A percentile compares a stretch with the other conserved stretches of the same genome.
These are phyloP conservation scores for Cyberlindnera misumaiensis DNA, from an alignment of 805 yeast genomes.

Conservation along the genomic window DNA sequence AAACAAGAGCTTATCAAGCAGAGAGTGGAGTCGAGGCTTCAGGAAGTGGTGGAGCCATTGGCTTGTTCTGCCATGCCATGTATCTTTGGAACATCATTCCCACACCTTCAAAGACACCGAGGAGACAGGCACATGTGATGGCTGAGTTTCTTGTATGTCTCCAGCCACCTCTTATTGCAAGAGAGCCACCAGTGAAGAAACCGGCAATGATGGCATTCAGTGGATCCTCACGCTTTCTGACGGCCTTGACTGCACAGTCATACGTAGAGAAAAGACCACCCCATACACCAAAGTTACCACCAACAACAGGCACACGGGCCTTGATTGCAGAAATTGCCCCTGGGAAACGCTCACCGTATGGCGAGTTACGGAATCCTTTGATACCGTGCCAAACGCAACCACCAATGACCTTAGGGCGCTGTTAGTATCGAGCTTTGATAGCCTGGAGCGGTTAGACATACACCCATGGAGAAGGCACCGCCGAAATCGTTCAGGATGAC, in stretches of 20 bases:
- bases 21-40: slow-evolving; percentile 24
- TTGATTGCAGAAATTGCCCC: slow-evolving; percentile 89
- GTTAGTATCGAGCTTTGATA: slow-evolving; percentile 1
- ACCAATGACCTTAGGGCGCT: slow-evolving; percentile 50
- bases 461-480: slow-evolving; percentile 99
- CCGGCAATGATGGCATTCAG: slow-evolving; percentile 98
- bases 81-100: slow-evolving; percentile 93
- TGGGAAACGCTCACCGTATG: slow-evolving; percentile 87
- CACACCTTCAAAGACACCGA: slow-evolving; percentile 97
- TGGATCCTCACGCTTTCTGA: slow-evolving; percentile 97
- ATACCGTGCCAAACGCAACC: slow-evolving; percentile 99
- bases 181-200: slow-evolving; percentile 94
- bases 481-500: slow-evolving; percentile 96
- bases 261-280: slow-evolving; percentile 96
- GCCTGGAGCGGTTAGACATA: slow-evolving; percentile 3
- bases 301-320: slow-evolving; percentile 96
- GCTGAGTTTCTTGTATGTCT: slow-evolving; percentile 94
- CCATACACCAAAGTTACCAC: slow-evolving; percentile 99
- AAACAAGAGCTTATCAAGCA: slow-evolving; percentile 5
- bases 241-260: slow-evolving; percentile 92
- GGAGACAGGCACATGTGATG: slow-evolving; percentile 92
- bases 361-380: slow-evolving; percentile 97
- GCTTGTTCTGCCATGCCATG: slow-evolving; percentile 77
- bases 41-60: slow-evolving; percentile 55
- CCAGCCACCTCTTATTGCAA: slow-evolving; percentile 99